These are phyloP conservation scores for Coccomyxa sp. DNA, from an alignment of 139 green algal genomes.

Conservation along the genomic window DNA sequence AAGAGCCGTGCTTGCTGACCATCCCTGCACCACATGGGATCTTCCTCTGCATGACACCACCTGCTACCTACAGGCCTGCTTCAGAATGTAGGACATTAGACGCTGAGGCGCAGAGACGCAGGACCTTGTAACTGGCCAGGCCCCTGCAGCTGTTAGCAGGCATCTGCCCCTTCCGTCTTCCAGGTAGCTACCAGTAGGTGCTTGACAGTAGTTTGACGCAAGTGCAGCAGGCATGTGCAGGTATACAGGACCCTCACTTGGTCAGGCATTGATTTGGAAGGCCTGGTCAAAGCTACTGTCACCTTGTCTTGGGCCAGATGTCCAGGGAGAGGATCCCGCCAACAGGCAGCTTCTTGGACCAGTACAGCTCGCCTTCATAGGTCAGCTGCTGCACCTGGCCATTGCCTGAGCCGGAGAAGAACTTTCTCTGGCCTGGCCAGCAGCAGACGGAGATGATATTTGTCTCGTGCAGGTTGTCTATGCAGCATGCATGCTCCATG, in stretches of 20 bases:
- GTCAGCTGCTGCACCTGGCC: background rate
- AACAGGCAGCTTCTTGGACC: constrained; percentile 3
- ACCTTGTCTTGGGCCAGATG: constrained; percentile 5
- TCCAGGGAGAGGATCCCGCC: constrained; percentile 43
- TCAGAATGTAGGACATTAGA: too few species aligned
- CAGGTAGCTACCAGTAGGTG: too few species aligned
- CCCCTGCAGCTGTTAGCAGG: too few species aligned
- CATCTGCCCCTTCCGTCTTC: too few species aligned
- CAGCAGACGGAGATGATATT: constrained; percentile 19
- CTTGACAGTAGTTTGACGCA: too few species aligned
- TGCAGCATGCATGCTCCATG: background rate
- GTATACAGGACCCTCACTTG: background rate
- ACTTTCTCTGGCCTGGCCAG: constrained; percentile 3
- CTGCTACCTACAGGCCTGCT: too few species aligned
- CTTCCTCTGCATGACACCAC: too few species aligned
- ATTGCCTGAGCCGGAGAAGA: constrained; percentile 4
- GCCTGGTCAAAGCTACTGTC: background rate
- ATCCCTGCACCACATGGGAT: background rate
- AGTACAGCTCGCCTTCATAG: constrained; percentile 4
- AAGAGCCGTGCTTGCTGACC: too few species aligned
- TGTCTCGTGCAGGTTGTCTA: constrained; percentile 17
- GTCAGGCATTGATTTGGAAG: background rate
- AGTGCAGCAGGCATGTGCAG: background rate
- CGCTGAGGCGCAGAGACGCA: too few species aligned
- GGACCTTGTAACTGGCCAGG: too few species aligned